Base-by-base conservation (phyloP, 1,284 basidiomycete species). In the Ganoderma lucidum region DNA sequence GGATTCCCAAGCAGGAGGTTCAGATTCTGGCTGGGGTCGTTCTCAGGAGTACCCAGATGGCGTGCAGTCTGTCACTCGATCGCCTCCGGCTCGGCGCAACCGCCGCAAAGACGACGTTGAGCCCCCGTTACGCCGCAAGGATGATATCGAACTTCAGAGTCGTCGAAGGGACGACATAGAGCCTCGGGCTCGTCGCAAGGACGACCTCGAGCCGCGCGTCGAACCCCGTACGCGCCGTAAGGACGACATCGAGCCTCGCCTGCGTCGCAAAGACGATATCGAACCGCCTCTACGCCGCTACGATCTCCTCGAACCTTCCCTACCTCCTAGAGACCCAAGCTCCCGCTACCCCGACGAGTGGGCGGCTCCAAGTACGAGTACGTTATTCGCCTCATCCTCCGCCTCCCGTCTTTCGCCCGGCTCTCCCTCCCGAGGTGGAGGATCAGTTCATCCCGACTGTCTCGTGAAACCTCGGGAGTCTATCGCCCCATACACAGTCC, bases 311-410 rank as follows among this genome's bases (percentile, higher is more conserved):
- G 71, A 73, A 39, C 66, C 71, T 14, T 39, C 59, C 37, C 59
- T 61, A 39, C 59, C 37, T 61, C 59, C 59, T n/a, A 28, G 37
- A 28, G 37, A 39, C 14, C 37, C 39, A 41, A 61, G 35, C n/a
- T 41, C 39, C 17, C 59, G 63, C 73, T 67, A 42, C 62, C 70
- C 32, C 69, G 68, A 64, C 63, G 67, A 60, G 39, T 64, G 51
- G 53, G 37, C 51, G 39, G 53, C 53, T n/a, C 45, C 45, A n/a
- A 63, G 44, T 85, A 81, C 84, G 81, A 92, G 91, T 93, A 93
- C 90, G 90, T 93, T 93, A 83, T 92, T 88, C 82, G 83, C 88
- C 86, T 90, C 86, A 81, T 88, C 78, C 82, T 83, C 81, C 80
- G 80, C 81, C 81, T 78, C 79, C 81, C 80, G 78, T 80, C 77